These are phyloP conservation scores for Kregervanrija delftensis DNA, from an alignment of 805 yeast species.

Conservation along the genomic window DNA sequence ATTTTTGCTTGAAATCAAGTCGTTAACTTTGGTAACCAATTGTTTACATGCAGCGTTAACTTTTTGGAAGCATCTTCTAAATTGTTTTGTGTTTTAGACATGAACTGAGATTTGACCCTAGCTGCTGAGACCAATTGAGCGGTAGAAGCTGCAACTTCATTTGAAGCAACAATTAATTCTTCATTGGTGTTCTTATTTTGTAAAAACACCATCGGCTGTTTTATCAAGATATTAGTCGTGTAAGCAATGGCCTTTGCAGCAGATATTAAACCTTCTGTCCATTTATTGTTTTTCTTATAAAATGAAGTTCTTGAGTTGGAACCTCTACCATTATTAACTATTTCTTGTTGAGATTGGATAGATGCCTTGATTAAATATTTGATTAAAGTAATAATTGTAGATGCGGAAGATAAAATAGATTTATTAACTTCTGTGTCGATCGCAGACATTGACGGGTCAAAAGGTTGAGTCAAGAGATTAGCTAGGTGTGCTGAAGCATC, in stretches of 20 bases:
- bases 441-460: constrained; percentile 45
- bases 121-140: constrained; percentile 91
- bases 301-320: constrained; percentile 61
- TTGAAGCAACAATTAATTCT: constrained; percentile 82
- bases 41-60: constrained; percentile 74
- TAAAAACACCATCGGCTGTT: constrained; percentile 82
- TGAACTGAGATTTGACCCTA: constrained; percentile 72
- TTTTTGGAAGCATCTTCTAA: constrained; percentile 61
- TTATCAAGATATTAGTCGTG: constrained; percentile 73
- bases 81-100: constrained; percentile 68
- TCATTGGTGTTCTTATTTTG: constrained; percentile 58
- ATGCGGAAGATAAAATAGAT: constrained; percentile 70
- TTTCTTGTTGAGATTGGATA: constrained; percentile 74
- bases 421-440: constrained; percentile 65
- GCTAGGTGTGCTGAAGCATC: constrained; percentile 57
- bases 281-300: constrained; percentile 79
- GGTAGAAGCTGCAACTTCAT: constrained; percentile 87
- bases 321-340: constrained; percentile 58
- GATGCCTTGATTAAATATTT: constrained; percentile 67
- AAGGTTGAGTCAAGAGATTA: constrained; percentile 39
- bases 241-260: constrained; percentile 85
- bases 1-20: constrained; percentile 21
- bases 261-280: constrained; percentile 91
- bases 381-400: constrained; percentile 74
- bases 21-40: constrained; percentile 55